Percentiles rank a stretch among this genome's conserved stretches.
These are phyloP conservation scores for Xylaria nigripes DNA, from an alignment of 495 filamentous ascomycete genomes.

Conservation along the genomic window DNA sequence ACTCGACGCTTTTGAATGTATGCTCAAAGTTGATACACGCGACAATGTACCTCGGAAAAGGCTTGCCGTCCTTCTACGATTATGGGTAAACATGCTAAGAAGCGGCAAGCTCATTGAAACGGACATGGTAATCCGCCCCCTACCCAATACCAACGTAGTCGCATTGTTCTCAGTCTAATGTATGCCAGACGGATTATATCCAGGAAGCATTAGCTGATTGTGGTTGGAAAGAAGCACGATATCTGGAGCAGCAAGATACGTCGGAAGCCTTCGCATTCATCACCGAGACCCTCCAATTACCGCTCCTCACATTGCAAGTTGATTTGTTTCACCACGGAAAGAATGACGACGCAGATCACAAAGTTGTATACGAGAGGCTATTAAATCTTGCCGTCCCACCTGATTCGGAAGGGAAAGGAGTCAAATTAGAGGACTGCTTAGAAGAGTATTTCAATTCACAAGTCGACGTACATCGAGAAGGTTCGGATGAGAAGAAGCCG, in stretches of 20 bases:
- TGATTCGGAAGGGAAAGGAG: constrained; percentile 49
- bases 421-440: constrained; percentile 82
- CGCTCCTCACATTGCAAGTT: constrained; percentile 85
- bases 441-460: constrained; percentile 92
- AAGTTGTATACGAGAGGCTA: constrained; percentile 82
- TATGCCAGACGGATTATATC: constrained; percentile 65
- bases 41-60: constrained; percentile 65
- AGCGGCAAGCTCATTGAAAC: constrained; percentile 76
- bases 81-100: constrained; percentile 91
- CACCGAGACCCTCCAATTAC: constrained; percentile 77
- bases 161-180: constrained; percentile 18
- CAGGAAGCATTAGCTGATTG: constrained; percentile 78
- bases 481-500: constrained; percentile 46
- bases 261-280: constrained; percentile 96
- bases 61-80: constrained; percentile 62
- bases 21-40: constrained; percentile 53
- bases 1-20: constrained; percentile 82
- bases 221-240: constrained; percentile 79
- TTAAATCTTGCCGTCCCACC: constrained; percentile 83
- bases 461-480: constrained; percentile 79
- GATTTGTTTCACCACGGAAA: constrained; percentile 91
- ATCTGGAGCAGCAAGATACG: constrained; percentile 76
- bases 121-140: constrained; percentile 59
- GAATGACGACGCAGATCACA: constrained; percentile 78
- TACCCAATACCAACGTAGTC: neutral